Evolutionary conservation across 306 rosid species (phyloP).

Genomic region (Cucurbita argyrosperma): DNA sequence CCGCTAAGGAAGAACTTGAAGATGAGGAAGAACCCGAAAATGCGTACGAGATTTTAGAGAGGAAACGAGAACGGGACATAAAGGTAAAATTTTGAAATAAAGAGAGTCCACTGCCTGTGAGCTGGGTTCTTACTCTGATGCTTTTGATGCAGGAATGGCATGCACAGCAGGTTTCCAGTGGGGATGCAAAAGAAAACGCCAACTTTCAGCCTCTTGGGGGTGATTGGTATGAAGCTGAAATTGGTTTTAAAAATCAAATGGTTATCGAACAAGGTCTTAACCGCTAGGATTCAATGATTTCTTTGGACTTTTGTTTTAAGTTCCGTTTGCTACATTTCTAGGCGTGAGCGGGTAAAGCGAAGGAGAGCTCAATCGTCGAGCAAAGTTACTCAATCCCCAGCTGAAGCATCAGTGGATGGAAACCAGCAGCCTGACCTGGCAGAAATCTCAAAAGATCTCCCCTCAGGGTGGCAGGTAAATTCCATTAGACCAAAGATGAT

Average conservation of each 20-base stretch:
- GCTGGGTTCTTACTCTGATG: constrained; percentile 15
- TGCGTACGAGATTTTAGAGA: constrained; percentile 56
- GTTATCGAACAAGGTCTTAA: no score
- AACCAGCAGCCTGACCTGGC: constrained; percentile 40
- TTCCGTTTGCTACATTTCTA: constrained; percentile 3
- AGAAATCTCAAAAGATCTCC: constrained; percentile 54
- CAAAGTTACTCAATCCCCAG: constrained; percentile 16
- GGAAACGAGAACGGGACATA: constrained; percentile 85
- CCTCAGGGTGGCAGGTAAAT: constrained; percentile 77
- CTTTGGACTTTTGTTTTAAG: not conserved
- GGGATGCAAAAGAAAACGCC: constrained; percentile 92
- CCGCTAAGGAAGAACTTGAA: constrained; percentile 95
- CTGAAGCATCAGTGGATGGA: constrained; percentile 23
- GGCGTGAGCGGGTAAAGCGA: constrained; percentile 85
- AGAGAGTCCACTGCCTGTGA: not conserved
- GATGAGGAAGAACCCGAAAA: constrained; percentile 83
- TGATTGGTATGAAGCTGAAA: constrained; percentile 54
- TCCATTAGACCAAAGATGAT: not conserved
- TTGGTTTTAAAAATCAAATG: not conserved
- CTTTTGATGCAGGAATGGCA: constrained; percentile 57
- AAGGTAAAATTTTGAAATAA: constrained; percentile 30
- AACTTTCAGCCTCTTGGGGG: constrained; percentile 95
- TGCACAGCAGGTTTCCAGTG: constrained; percentile 78
- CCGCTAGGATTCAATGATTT: not conserved
- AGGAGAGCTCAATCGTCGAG: constrained; percentile 55